phyloP scores from a whole-genome alignment of 148 eudicot genomes.

The Chenopodium suecicum region DNA sequence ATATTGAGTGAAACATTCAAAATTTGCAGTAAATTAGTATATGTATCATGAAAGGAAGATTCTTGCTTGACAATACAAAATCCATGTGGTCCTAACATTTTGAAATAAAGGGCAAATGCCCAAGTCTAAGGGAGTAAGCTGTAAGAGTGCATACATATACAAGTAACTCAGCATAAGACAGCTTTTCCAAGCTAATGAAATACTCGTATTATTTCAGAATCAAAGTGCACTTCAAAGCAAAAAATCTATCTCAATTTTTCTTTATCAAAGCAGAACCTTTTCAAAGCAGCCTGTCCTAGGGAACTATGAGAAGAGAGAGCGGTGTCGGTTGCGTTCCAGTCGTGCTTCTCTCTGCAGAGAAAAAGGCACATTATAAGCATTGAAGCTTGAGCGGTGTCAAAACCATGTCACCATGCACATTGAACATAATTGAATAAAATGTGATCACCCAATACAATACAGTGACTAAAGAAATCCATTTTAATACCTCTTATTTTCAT shows the following conservation, averaged over 20 bases:
- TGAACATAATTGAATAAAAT: not conserved
- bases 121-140: not conserved
- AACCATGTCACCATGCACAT: not conserved
- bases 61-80: not conserved
- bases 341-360: slow-evolving; percentile 77
- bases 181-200: not conserved
- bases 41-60: not conserved
- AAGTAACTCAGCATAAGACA: slow-evolving; percentile 10
- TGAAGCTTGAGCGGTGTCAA: not conserved
- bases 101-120: not conserved
- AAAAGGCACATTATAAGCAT: not conserved
- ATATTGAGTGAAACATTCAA: not conserved
- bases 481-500: not conserved
- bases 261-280: slow-evolving; percentile 11
- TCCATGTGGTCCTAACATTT: not conserved
- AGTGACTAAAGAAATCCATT: not conserved
- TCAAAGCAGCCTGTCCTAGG: slow-evolving; percentile 8
- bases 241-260: not conserved
- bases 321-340: slow-evolving; percentile 64
- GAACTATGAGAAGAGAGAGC: slow-evolving; percentile 63
- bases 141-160: slow-evolving; percentile 2
- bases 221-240: slow-evolving; percentile 1
- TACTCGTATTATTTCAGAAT: not conserved
- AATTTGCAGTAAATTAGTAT: not conserved
- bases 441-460: not conserved